Conservation (phyloP, 1,284 basidiomycete species). For the Neonothopanus nambi region DNA sequence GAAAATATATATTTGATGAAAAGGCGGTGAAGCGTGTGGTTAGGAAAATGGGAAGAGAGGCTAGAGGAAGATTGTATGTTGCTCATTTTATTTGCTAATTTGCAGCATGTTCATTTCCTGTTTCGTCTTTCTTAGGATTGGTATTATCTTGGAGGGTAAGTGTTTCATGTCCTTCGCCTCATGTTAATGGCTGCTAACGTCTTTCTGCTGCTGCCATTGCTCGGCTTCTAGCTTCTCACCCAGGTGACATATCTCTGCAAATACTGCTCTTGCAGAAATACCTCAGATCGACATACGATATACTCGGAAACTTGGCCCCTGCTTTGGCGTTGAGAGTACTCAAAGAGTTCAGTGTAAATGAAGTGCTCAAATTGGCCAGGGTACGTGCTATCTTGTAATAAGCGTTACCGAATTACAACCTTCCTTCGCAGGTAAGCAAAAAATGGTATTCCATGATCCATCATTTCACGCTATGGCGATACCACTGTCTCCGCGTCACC, state of each 20-base stretch:
- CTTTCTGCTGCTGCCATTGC: slow-evolving; percentile 8
- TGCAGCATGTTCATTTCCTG: slow-evolving; percentile 5
- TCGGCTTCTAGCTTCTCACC: slow-evolving; percentile 54
- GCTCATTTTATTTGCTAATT: slow-evolving; percentile 9
- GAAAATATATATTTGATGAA: slow-evolving; percentile 63
- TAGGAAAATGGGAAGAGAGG: slow-evolving; percentile 60
- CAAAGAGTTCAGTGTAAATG: slow-evolving; percentile 60
- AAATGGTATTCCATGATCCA: slow-evolving; percentile 73
- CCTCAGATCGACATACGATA: slow-evolving; percentile 76
- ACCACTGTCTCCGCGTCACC: slow-evolving; percentile 75
- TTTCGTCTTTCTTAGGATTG: slow-evolving; percentile 45
- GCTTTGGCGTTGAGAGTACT: slow-evolving; percentile 69
- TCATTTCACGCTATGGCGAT: slow-evolving; percentile 76
- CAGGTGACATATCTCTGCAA: slow-evolving; percentile 75
- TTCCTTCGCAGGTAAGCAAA: slow-evolving; percentile 59
- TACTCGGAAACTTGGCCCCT: slow-evolving; percentile 73
- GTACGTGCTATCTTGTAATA: slow-evolving; percentile 34
- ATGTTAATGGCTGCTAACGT: slow-evolving; percentile 6
- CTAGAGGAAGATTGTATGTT: slow-evolving; percentile 72
- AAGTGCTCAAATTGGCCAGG: slow-evolving; percentile 60
- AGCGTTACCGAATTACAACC: background rate
- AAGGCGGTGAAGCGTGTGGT: slow-evolving; percentile 65
- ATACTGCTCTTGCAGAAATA: slow-evolving; percentile 84
- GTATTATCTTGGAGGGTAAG: slow-evolving; percentile 58
- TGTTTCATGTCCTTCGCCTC: slow-evolving; percentile 5